Conservation (phyloP, 75 land plant species). For the Cunninghamia lanceolata region DNA sequence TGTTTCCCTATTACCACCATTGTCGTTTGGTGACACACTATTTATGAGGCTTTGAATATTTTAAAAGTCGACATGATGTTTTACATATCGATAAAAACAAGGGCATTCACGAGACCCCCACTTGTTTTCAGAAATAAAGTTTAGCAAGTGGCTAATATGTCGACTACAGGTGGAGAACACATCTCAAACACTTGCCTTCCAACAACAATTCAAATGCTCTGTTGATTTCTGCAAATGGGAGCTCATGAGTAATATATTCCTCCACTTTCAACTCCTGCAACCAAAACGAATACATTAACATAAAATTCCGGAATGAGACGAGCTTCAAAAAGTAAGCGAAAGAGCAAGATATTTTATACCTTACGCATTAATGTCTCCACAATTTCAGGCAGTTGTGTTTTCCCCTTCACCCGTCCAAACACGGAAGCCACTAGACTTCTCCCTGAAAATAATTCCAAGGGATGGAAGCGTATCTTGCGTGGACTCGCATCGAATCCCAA, state of each 20-base stretch:
- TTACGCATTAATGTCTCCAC: background rate
- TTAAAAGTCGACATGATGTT: no score
- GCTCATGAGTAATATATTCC: constrained; percentile 39
- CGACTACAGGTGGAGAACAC: no score
- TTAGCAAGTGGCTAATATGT: no score
- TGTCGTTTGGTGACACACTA: no score
- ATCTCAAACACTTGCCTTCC: no score
- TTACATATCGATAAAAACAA: no score
- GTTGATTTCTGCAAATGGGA: no score
- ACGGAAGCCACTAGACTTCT: background rate
- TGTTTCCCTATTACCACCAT: no score
- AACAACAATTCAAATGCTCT: no score
- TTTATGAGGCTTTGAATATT: no score
- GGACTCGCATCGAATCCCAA: background rate
- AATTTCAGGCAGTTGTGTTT: background rate
- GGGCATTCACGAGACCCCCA: no score
- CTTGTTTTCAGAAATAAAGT: no score
- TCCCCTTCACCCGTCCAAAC: constrained; percentile 9
- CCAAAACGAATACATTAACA: background rate
- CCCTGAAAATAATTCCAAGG: background rate
- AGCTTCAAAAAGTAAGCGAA: background rate
- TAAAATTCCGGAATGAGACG: background rate
- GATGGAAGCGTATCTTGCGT: background rate
- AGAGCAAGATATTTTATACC: background rate
- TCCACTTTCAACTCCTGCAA: constrained; percentile 65